Percentiles rank a stretch among this genome's conserved stretches.
Conservation (phyloP, 495 filamentous ascomycete species). For the Cercophora sp. region DNA sequence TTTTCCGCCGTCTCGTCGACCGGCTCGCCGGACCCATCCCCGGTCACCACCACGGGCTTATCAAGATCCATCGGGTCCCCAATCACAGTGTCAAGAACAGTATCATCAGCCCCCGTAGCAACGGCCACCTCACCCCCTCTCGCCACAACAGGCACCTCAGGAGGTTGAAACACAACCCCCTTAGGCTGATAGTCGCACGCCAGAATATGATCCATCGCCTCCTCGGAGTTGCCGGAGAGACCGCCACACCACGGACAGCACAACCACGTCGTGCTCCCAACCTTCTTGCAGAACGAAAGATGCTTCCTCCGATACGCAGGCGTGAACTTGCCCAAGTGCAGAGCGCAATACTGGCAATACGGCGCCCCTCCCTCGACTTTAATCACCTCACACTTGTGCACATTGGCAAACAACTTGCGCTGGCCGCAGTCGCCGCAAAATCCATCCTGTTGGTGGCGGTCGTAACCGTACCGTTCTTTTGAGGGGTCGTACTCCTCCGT, state of each 20-base stretch:
- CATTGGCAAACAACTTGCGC: background rate
- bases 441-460: background rate
- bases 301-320: slow-evolving; percentile 10
- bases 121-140: no score
- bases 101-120: no score
- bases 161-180: background rate
- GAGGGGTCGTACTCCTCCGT: no score
- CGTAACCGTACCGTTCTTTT: no score
- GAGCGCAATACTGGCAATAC: slow-evolving; percentile 15
- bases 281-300: slow-evolving; percentile 4
- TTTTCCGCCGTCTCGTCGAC: no score
- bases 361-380: background rate
- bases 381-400: background rate
- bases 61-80: no score
- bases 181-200: background rate
- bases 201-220: background rate
- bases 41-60: no score
- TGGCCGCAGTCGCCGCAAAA: background rate
- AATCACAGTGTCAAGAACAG: no score
- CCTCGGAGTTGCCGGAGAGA: background rate
- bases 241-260: slow-evolving; percentile 20
- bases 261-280: slow-evolving; percentile 2
- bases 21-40: no score
- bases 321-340: slow-evolving; percentile 2
- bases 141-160: no score